Conservation (phyloP, 1,284 basidiomycete species). For the Peniophora sp. region DNA sequence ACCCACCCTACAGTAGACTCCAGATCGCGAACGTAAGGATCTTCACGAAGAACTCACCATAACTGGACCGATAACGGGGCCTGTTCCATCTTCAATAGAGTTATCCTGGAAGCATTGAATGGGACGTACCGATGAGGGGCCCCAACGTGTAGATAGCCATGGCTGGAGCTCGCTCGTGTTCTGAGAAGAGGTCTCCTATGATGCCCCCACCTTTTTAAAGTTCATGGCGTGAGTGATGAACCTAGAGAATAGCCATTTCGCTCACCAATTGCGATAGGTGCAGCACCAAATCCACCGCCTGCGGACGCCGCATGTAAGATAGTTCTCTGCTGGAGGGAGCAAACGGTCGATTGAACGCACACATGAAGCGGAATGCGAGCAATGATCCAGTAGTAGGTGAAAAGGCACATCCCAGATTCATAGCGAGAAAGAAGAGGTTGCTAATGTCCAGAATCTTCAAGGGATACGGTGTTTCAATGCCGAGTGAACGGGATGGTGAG, state of each 20-base stretch:
- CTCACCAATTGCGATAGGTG: conserved; percentile 55
- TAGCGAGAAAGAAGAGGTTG: conserved; percentile 56
- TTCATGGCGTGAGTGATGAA: too few species aligned
- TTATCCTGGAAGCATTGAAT: too few species aligned
- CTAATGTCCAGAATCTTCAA: conserved; percentile 56
- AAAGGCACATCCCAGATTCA: conserved; percentile 66
- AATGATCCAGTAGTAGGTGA: conserved; percentile 48
- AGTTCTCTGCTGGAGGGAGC: too few species aligned
- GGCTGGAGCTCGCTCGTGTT: conserved; percentile 52
- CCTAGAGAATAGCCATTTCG: too few species aligned
- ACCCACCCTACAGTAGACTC: not conserved
- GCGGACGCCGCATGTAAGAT: too few species aligned
- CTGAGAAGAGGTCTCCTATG: conserved; percentile 45
- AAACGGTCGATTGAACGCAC: conserved; percentile 15
- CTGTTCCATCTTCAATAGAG: too few species aligned
- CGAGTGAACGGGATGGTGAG: too few species aligned
- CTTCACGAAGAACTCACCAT: conserved; percentile 50
- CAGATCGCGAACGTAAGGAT: not conserved
- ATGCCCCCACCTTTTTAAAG: too few species aligned
- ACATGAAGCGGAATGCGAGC: conserved; percentile 64
- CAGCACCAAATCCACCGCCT: conserved; percentile 45
- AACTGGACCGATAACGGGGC: conserved; percentile 51
- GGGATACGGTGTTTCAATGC: not conserved
- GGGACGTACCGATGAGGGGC: conserved; percentile 38
- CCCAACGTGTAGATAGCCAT: conserved; percentile 62